Evolutionary conservation across 148 eudicot genomes (phyloP), one percentile per base, ranked within the genome.

Genomic region (Bassia scoparia): DNA sequence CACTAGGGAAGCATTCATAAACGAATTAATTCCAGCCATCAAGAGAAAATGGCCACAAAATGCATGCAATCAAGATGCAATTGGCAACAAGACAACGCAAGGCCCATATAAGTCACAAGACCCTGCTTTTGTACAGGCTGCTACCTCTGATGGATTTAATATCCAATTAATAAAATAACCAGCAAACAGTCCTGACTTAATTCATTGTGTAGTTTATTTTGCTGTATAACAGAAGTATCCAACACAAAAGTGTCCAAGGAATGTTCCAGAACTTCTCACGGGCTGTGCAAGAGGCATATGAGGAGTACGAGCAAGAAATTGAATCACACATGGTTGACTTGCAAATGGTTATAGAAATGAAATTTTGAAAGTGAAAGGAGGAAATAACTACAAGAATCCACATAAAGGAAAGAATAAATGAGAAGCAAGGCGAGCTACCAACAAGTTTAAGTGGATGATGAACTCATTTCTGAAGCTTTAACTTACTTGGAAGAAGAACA

Each of bases 41-140:
- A 35, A 64, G 29, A 44, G 48, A 18, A 64, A 64, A 24, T 64
- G 68, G 68, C 49, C 68, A 20, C 13, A 18, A 38, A 64, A 35
- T 20, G n/a, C 23, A 24, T 35, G 68, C 27, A 64, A 64, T 13
- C 23, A 8, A 64, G 37, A 62, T 64, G n/a, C n/a, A n/a, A n/a
- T 15, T 17, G 37, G 18, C 68, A 64, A 64, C 68, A 64, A 35
- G 68, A 64, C 13, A 64, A 64, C n/a, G 68, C 48, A 64, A 37
- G 27, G 16, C 68, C 21, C 68, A 64, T 24, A 64, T 64, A 37
- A 8, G 13, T 35, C 41, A 3, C 0, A 0, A 4, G 49, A 64
- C 27, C 12, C 49, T 20, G 49, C 34, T 21, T 64, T 64, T n/a
- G 44, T 41, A 38, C 16, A 24, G 7, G 68, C 27, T 18, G 68